Evolutionary conservation across 1,284 basidiomycete species (phyloP), one percentile per base, ranked within the genome.

Genomic region (Pyrrhoderma noxium): DNA sequence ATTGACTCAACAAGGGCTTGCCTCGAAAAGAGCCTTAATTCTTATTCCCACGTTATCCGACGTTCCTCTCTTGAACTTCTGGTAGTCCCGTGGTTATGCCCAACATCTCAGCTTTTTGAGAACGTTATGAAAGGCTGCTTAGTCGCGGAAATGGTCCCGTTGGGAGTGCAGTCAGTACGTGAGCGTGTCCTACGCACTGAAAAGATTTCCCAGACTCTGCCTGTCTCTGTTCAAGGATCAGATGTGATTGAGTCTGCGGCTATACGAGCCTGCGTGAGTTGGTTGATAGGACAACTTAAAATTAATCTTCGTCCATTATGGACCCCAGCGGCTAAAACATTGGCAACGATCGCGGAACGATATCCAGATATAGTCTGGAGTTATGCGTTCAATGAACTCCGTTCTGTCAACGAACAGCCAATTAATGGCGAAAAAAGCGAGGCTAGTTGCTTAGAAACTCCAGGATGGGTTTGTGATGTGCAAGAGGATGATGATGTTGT

Each of bases 301-400:
- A 86, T 96, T 58, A 93, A 93, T 64, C 71, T 96, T 43, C 78
- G 89, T 31, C 94, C 94, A 0, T 61, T 95, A 9, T 98, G 93
- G 87, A 76, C 79, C 3, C 85, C 93, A n/a, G 80, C 91, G 1
- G 76, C 82, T 14, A 74, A 76, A 5, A 82, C 87, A 0, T 67
- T 97, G 1, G 74, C 79, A 0, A 67, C 72, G 0, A 64, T 93
- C 35, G 68, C 79, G 0, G 70, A 75, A 31, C 67, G 76, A 18
- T 82, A 82, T 56, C 81, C 79, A 0, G 81, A 89, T 57, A 55
- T 75, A 0, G 77, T 92, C 0, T 96, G 93, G 93, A 53, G 61
- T 1, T 63, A 83, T 5, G 59, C 91, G 5, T 92, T 88, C 61
- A 63, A 64, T 1, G 82, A 93, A 60, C 55, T 93, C 27, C 43